Percentiles rank a stretch among this genome's conserved stretches.
These are phyloP conservation scores for Murraya koenigii DNA, from an alignment of 345 rosid genomes.

Conservation along the genomic window DNA sequence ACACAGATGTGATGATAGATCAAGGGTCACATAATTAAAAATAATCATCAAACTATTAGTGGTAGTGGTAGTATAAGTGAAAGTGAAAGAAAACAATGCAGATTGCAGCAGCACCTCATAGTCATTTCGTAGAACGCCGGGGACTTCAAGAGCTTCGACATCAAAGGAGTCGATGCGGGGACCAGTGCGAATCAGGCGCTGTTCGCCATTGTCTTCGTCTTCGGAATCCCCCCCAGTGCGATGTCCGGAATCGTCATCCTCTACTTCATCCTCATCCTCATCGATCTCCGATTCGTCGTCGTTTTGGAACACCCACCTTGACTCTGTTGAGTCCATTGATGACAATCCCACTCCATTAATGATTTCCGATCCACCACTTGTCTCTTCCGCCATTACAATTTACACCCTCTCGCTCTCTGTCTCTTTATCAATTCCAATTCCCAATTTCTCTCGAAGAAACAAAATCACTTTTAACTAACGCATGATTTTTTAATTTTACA, in stretches of 20 bases:
- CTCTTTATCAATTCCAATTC: neutral
- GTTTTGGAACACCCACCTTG: constrained; percentile 92
- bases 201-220: constrained; percentile 70
- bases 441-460: neutral
- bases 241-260: constrained; percentile 23
- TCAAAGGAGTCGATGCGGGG: constrained; percentile 89
- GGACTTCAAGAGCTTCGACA: constrained; percentile 95
- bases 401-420: too few relatives aligned
- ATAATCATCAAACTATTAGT: too few relatives aligned
- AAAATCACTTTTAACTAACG: too few relatives aligned
- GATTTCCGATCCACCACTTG: constrained; percentile 49
- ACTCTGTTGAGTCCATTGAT: constrained; percentile 80
- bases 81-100: neutral
- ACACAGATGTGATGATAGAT: neutral
- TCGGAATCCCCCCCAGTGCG: constrained; percentile 63
- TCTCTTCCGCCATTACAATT: constrained; percentile 55
- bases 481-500: too few relatives aligned
- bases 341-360: constrained; percentile 37
- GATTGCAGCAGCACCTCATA: constrained; percentile 50
- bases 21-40: neutral
- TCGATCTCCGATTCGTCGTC: constrained; percentile 76
- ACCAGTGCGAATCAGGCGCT: constrained; percentile 84
- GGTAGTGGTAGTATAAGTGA: too few relatives aligned
- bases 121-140: constrained; percentile 68
- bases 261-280: constrained; percentile 40